Percentiles rank a stretch among this genome's conserved stretches.
Conservation (phyloP, 2,329 filamentous ascomycete genomes). For the Calycina marina region DNA sequence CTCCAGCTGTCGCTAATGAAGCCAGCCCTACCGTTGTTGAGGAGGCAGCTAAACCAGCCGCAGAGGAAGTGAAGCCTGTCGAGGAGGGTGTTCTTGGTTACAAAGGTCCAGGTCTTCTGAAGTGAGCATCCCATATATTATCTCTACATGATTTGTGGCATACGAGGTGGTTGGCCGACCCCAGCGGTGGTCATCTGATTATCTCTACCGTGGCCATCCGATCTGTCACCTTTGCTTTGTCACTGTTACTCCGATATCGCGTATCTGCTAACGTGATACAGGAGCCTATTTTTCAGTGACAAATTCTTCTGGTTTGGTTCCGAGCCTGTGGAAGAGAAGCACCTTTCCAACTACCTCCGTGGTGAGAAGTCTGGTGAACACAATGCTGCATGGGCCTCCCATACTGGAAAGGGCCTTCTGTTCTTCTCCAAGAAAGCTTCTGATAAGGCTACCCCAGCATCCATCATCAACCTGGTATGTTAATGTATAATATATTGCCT, state of each 20-base stretch:
- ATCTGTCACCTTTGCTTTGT: no score
- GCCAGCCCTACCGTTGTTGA: slow-evolving; percentile 22
- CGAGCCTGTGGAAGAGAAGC: slow-evolving; percentile 59
- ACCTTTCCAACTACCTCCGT: slow-evolving; percentile 65
- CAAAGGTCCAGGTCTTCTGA: slow-evolving; percentile 70
- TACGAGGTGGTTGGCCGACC: no score
- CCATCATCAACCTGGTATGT: slow-evolving; percentile 75
- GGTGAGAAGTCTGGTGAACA: slow-evolving; percentile 80
- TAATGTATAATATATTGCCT: slow-evolving; percentile 1
- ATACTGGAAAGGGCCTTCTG: slow-evolving; percentile 90
- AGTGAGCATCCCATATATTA: slow-evolving; percentile 57
- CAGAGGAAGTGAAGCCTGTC: slow-evolving; percentile 32
- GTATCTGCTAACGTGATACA: slow-evolving; percentile 23
- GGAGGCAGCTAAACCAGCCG: slow-evolving; percentile 44
- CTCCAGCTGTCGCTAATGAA: slow-evolving; percentile 26
- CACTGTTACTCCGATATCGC: no score
- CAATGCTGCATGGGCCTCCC: slow-evolving; percentile 74
- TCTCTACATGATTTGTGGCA: not conserved
- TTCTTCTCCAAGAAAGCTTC: slow-evolving; percentile 66
- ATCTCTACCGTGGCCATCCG: not conserved
- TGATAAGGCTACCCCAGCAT: slow-evolving; percentile 68
- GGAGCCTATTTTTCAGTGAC: slow-evolving; percentile 78
- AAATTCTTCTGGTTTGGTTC: slow-evolving; percentile 81
- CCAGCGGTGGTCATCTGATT: not conserved
- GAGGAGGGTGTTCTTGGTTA: slow-evolving; percentile 70